Conservation (phyloP, 106 monocot genomes). For the Narthecium ossifragum region DNA sequence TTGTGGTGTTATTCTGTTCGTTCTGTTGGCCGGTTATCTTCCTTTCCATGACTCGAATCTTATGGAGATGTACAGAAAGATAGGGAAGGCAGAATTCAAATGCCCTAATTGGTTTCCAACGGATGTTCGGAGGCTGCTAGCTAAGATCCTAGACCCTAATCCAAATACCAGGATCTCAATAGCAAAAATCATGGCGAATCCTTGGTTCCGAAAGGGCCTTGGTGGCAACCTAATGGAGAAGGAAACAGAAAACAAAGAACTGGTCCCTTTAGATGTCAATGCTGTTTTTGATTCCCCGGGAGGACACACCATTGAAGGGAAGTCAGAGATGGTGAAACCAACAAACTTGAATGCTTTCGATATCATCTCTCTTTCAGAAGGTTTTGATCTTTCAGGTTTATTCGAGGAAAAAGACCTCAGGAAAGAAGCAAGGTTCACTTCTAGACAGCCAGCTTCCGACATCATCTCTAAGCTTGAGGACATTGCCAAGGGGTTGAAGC, state of each 20-base stretch:
- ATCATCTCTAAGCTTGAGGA: slow-evolving; percentile 53
- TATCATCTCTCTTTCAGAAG: slow-evolving; percentile 58
- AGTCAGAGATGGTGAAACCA: slow-evolving; percentile 18
- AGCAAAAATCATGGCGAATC: slow-evolving; percentile 34
- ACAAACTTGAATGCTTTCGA: slow-evolving; percentile 64
- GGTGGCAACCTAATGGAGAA: slow-evolving; percentile 10
- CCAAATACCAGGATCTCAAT: slow-evolving; percentile 34
- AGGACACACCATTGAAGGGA: slow-evolving; percentile 7
- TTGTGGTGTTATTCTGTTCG: slow-evolving; percentile 42
- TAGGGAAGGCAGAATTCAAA: slow-evolving; percentile 35
- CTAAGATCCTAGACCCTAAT: slow-evolving; percentile 35
- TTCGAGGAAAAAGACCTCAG: slow-evolving; percentile 30
- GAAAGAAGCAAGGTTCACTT: slow-evolving; percentile 46
- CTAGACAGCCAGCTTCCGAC: slow-evolving; percentile 27
- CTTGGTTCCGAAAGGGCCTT: slow-evolving; percentile 40
- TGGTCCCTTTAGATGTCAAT: slow-evolving; percentile 15
- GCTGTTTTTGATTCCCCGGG: slow-evolving; percentile 8
- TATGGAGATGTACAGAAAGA: slow-evolving; percentile 50
- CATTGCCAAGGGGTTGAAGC: slow-evolving; percentile 28
- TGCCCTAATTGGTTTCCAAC: slow-evolving; percentile 35
- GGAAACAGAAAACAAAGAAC: slow-evolving; percentile 16
- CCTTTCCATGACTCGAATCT: slow-evolving; percentile 40
- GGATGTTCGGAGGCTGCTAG: slow-evolving; percentile 24
- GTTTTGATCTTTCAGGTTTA: slow-evolving; percentile 66
- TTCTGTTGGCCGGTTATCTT: slow-evolving; percentile 41